These are phyloP conservation scores for Pythium apleroticum DNA, from an alignment of 352 stramenopile genomes.

Conservation along the genomic window DNA sequence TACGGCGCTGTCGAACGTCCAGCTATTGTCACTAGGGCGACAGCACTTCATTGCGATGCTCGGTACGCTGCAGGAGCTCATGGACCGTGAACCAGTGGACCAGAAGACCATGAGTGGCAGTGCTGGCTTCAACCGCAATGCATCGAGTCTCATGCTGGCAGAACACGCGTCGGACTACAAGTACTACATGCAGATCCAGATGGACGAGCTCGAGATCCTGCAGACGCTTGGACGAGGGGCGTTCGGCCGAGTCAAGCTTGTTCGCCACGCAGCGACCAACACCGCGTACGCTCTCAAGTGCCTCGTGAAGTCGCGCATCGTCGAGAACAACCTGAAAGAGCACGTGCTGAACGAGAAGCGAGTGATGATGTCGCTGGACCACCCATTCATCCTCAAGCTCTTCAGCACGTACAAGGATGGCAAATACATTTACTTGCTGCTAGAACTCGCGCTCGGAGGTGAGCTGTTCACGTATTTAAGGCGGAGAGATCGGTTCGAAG, in stretches of 20 bases:
- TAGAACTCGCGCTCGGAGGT: conserved; percentile 91
- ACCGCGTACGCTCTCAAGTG: conserved; percentile 91
- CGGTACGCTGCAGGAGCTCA: conserved; percentile 72
- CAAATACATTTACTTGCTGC: conserved; percentile 89
- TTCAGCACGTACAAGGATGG: conserved; percentile 89
- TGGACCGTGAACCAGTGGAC: conserved; percentile 58
- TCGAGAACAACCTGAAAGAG: conserved; percentile 90
- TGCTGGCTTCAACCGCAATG: conserved; percentile 29
- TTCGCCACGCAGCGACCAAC: conserved; percentile 63
- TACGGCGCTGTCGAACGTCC: conserved; percentile 64
- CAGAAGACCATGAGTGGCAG: conserved; percentile 18
- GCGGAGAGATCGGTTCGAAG: conserved; percentile 67
- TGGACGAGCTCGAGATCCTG: conserved; percentile 74
- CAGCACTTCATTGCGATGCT: conserved; percentile 84
- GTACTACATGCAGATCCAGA: conserved; percentile 70
- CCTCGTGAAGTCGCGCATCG: conserved; percentile 90
- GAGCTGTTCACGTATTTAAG: conserved; percentile 93
- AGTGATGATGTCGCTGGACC: conserved; percentile 85
- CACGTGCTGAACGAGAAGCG: conserved; percentile 92
- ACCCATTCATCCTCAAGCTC: conserved; percentile 92
- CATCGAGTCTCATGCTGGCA: conserved; percentile 36
- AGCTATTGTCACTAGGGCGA: conserved; percentile 62
- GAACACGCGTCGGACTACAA: conserved; percentile 55
- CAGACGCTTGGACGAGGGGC: conserved; percentile 81
- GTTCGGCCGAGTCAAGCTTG: conserved; percentile 90